phyloP scores from a whole-genome alignment of 257 asterid genomes.

The Salvia rosmarinus region DNA sequence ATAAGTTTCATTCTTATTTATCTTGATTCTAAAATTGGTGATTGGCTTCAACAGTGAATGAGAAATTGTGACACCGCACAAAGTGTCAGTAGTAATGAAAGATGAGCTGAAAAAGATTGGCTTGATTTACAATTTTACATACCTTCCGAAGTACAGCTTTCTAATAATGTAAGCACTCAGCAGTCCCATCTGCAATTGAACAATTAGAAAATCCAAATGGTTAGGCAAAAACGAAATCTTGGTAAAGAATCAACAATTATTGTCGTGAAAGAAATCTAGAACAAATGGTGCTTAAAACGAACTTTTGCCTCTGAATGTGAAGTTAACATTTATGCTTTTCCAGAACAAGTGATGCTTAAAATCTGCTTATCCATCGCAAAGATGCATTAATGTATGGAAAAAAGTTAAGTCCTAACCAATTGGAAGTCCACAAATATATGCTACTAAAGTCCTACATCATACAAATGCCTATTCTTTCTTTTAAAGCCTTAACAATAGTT shows the following conservation, averaged over 20 bases:
- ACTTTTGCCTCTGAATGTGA: no score
- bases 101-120: slow-evolving; percentile 11
- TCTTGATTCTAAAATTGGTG: not conserved
- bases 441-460: not conserved
- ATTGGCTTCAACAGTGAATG: not conserved
- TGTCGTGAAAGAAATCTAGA: no score
- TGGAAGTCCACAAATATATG: not conserved
- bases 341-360: no score
- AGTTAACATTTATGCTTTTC: no score
- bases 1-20: not conserved
- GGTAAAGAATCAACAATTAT: no score
- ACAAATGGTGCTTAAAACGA: no score
- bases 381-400: not conserved
- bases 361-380: not conserved
- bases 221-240: no score
- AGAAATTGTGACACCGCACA: not conserved
- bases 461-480: not conserved
- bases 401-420: not conserved
- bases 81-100: slow-evolving; percentile 5
- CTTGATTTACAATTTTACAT: no score
- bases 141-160: slow-evolving; percentile 68
- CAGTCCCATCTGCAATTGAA: slow-evolving; percentile 64
- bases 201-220: slow-evolving; percentile 23
- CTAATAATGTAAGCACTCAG: slow-evolving; percentile 66
- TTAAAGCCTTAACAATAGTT: no score